A percentile compares a stretch with the other conserved stretches of the same genome.
These are phyloP conservation scores for Akebia trifoliata DNA, from an alignment of 164 flowering plant species.

Conservation along the genomic window DNA sequence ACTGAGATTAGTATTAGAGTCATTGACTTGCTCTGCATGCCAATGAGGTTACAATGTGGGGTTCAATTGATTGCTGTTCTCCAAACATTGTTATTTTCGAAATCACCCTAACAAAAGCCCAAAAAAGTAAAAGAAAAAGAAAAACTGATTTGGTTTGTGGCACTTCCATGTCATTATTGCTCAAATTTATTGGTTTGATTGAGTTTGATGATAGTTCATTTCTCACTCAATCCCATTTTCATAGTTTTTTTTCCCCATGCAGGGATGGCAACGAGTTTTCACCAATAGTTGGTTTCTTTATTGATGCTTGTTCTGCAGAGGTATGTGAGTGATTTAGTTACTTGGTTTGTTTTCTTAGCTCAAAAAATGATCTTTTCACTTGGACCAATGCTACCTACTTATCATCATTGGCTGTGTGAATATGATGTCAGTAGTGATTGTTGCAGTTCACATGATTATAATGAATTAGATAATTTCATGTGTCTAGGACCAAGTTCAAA, in stretches of 20 bases:
- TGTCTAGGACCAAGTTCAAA: no score
- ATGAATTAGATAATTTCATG: background rate
- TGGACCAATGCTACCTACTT: no score
- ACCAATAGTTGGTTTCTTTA: conserved; percentile 66
- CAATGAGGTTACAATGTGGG: no score
- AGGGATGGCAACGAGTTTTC: conserved; percentile 82
- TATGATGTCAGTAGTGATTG: background rate
- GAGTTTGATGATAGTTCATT: background rate
- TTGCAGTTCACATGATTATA: background rate
- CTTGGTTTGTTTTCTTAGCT: background rate
- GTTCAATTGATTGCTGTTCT: background rate
- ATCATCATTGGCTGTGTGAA: background rate
- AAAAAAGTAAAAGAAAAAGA: no score
- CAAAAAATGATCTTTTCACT: background rate
- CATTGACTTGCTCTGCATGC: background rate
- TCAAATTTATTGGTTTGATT: background rate
- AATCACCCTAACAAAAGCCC: no score
- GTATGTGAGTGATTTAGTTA: conserved; percentile 24
- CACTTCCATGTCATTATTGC: background rate
- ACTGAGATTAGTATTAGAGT: background rate
- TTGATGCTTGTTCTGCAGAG: conserved; percentile 55
- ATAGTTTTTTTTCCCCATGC: conserved; percentile 19
- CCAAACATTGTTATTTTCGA: no score
- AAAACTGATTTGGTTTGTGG: background rate
- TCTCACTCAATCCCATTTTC: background rate